phyloP scores from a whole-genome alignment of 768 basidiomycete genomes.

The Paxillus involutus region DNA sequence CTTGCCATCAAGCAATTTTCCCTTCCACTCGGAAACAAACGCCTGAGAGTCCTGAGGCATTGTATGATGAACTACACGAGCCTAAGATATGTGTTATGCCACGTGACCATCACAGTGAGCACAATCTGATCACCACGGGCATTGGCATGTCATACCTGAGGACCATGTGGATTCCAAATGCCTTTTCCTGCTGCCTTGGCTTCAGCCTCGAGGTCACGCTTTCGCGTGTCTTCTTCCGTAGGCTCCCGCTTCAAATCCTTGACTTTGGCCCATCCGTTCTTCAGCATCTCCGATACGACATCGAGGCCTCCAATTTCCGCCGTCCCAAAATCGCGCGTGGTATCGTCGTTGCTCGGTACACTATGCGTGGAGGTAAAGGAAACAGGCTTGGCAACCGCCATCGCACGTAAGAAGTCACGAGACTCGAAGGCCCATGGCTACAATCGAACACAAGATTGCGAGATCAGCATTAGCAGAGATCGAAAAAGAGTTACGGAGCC shows the following conservation, averaged over 20 bases:
- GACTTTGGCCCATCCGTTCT: slow-evolving; percentile 89
- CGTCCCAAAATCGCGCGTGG: slow-evolving; percentile 75
- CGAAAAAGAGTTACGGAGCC: slow-evolving; percentile 5
- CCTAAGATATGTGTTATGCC: slow-evolving; percentile 38
- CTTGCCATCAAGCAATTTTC: slow-evolving; percentile 83
- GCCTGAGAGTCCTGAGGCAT: slow-evolving; percentile 91
- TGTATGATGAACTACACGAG: slow-evolving; percentile 71
- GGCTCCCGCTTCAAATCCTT: slow-evolving; percentile 86
- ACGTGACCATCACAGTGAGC: slow-evolving; percentile 1
- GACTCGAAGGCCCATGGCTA: slow-evolving; percentile 92
- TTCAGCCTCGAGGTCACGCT: slow-evolving; percentile 73
- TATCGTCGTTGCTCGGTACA: slow-evolving; percentile 72
- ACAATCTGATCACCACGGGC: background rate
- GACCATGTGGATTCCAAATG: slow-evolving; percentile 83
- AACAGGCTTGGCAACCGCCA: slow-evolving; percentile 89
- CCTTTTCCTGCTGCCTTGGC: slow-evolving; percentile 78
- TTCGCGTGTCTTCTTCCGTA: slow-evolving; percentile 73
- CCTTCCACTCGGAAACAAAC: slow-evolving; percentile 90
- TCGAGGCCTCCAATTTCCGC: slow-evolving; percentile 75
- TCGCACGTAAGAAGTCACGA: slow-evolving; percentile 84
- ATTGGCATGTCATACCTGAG: slow-evolving; percentile 44
- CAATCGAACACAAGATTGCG: background rate
- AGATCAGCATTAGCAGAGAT: slow-evolving; percentile 1
- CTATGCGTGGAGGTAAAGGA: slow-evolving; percentile 82
- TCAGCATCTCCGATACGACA: slow-evolving; percentile 73